Percentiles rank a stretch among this genome's conserved stretches.
Evolutionary conservation across 2,329 filamentous ascomycete species (phyloP).

Genomic region (Diaporthe destruens): DNA sequence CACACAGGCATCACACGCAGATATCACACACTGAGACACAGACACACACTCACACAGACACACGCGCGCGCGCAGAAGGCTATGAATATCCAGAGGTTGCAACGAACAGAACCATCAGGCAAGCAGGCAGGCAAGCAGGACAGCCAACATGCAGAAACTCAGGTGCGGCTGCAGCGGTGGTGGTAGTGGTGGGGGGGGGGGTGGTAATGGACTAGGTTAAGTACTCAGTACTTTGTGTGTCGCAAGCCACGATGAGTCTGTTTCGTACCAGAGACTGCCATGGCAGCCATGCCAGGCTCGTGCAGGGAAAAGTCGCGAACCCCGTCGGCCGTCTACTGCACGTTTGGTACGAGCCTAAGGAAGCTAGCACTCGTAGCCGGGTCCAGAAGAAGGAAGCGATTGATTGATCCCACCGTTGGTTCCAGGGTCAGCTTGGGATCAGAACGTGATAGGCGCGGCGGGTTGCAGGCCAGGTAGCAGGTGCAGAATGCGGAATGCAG

Average conservation of each 20-base stretch:
- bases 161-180: background rate
- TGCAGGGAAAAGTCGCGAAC: slow-evolving; percentile 8
- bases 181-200: slow-evolving; percentile 20
- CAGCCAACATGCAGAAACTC: slow-evolving; percentile 15
- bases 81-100: slow-evolving; percentile 20
- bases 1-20: background rate
- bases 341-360: slow-evolving; percentile 9
- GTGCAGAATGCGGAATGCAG: background rate
- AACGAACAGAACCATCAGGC: background rate
- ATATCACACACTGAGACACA: background rate
- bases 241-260: background rate
- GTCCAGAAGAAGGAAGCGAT: slow-evolving; percentile 27
- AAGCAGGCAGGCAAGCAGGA: too few relatives aligned
- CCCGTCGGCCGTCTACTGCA: slow-evolving; percentile 10
- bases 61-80: background rate
- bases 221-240: background rate
- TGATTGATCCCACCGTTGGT: slow-evolving; percentile 19
- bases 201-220: background rate
- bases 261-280: background rate
- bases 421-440: slow-evolving; percentile 1
- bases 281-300: background rate
- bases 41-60: background rate
- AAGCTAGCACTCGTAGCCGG: slow-evolving; percentile 16
- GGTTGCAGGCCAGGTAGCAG: background rate
- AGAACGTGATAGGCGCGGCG: slow-evolving; percentile 11